Base-by-base conservation (phyloP, 2,329 filamentous ascomycete genomes). In the Colletotrichum horii region DNA sequence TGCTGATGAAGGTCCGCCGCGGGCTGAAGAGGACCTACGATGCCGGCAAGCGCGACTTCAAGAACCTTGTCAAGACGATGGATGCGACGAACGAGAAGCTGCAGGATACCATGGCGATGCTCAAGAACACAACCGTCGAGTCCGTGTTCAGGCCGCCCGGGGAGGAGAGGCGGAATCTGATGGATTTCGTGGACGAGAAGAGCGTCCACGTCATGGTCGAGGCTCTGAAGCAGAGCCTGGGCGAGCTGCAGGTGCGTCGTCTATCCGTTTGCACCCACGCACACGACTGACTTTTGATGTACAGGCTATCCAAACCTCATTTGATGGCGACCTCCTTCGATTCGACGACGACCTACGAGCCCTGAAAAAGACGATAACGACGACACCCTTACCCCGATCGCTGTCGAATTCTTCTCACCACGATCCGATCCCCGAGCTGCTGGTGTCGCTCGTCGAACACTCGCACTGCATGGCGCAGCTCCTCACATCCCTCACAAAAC, bases 381-480 rank as follows among this genome's bases (percentile, higher is more conserved):
- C 87, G 24, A 83, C 84, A 15, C 85, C 83, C 15, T 78, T 80
- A 22, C 77, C 81, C 4, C 77, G 79, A 36, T 83, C 84, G 4
- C 81, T 84, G 0, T 84, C 83, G 64, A 81, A 80, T 9, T 85
- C 85, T 3, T 80, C 84, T 22, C 80, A 82, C 4, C 82, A 86
- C 64, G 83, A 81, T 9, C 85, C 88, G 1, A 87, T 93, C 60
- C 85, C 89, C 4, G 85, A 88, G 6, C 86, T 92, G 56, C 86
- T 95, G n/a, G 86, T 89, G 34, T 87, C 88, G 4, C 89, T 98
- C 43, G 92, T 96, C 78, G 88, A 88, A 16, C 93, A 96, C 79
- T 96, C 96, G 0, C 93, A 94, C 77, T 92, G 93, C 79, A 96
- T 97, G 92, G 96, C 96, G 7, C 89, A 93, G 73, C 89, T 95